Base-by-base conservation (phyloP, 73 alveolate species). In the Symbiodinium pilosum region DNA sequence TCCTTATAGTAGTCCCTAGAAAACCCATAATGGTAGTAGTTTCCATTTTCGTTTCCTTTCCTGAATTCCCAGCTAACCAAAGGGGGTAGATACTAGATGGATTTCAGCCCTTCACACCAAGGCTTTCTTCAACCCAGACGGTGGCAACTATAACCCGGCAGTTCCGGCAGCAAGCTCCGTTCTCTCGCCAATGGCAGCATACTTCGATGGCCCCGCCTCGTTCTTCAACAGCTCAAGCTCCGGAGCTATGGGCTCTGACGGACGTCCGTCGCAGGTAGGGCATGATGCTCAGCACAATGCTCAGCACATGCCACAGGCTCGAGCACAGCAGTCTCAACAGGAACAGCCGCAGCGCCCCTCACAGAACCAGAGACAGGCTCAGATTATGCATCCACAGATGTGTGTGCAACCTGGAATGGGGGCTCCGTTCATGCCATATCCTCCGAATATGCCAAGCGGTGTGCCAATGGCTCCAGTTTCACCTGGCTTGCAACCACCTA, bases 121-220 rank as follows among this genome's bases (percentile, higher is more conserved):
- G 81, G 81, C 81, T 64, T 64, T 64, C 81, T 64, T 24, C 81
- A 20, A 64, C 38, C 81, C 81, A 4, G 81, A 64, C 9, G 81
- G 81, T 64, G 41, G 81, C 81, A 64, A 64, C 81, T 64, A 30
- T n/a, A 64, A 64, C 34, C 81, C 81, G 81, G 81, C 81, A 64
- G 81, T 64, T 64, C 81, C 81, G 30, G 81, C 81, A 24, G 81
- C 81, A 64, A 64, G 81, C 81, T 64, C 81, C 81, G 81, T 64
- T 64, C 81, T 64, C 38, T 64, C 81, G 81, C 81, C 81, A 28
- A 64, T 64, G 81, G 81, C 81, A n/a, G 81, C 81, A 38, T 64
- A 64, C 81, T 64, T 64, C 14, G 81, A 64, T 64, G 81, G 81
- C 38, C 81, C 81, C 20, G 81, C 81, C 12, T 64, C 81, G 39